Base-by-base conservation (phyloP, 2,329 filamentous ascomycete species). In the Diplodia corticola region DNA sequence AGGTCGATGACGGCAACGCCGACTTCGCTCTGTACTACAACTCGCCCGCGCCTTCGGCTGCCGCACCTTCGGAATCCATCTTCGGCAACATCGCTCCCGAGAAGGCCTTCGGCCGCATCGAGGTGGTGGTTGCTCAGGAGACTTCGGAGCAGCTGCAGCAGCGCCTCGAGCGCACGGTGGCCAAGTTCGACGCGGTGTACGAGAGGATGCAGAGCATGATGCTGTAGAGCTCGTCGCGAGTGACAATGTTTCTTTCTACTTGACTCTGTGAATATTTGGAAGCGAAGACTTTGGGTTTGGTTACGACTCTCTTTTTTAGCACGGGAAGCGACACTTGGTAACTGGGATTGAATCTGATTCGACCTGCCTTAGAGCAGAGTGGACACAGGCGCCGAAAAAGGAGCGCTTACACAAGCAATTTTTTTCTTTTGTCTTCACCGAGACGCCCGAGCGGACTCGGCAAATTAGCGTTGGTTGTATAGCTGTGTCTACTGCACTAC, bases 61-160 rank as follows among this genome's bases (percentile, higher is more conserved):
- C 49, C 68, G 77, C 69, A 66, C 79, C 68, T 75, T 81, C 69
- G 5, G 49, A 37, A 22, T 33, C 50, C 20, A 22, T 64, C n/a
- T 76, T 84, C 69, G 83, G 86, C 53, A 12, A 55, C 63, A 30
- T 66, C 67, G 70, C 74, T 33, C 49, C 85, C 1, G 88, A 90
- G 71, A 93, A 93, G 82, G 79, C 84, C 2, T 80, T 87, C 15
- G 83, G 85, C 57, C 87, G 86, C 71, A 86, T 90, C 70, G 83
- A 93, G n/a, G 80, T 91, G 33, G 84, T 90, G 28, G 80, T 82
- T 1, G 80, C 85, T 67, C 83, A 85, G 63, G 83, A 71, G 40
- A 70, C 71, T n/a, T 70, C 75, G 35, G 68, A 73, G 49, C 70
- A 67, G 35, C 67, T 75, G 54, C 72, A 75, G 64, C 75, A 76